These are phyloP conservation scores for Pilobolus umbonatus DNA, from an alignment of 192 early-diverging fungal genomes.

Conservation along the genomic window DNA sequence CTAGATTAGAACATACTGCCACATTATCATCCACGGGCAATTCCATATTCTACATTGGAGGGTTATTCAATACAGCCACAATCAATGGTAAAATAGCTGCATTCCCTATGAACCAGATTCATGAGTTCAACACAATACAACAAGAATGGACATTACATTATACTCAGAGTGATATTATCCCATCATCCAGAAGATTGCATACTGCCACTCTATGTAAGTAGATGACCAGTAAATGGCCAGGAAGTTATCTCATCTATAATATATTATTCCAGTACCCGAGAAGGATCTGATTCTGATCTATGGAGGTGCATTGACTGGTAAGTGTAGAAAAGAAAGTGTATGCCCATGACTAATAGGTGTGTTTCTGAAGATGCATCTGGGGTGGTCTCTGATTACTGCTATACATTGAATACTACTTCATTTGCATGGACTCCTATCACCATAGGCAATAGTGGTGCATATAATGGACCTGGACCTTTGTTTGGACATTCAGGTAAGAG, in stretches of 20 bases:
- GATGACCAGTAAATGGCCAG: background rate
- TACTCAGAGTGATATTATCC: background rate
- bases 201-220: background rate
- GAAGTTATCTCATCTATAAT: background rate
- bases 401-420: background rate
- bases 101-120: background rate
- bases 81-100: background rate
- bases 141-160: background rate
- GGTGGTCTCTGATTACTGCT: background rate
- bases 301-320: background rate
- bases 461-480: too few relatives aligned
- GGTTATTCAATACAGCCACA: background rate
- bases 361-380: background rate
- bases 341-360: background rate
- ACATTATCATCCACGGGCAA: background rate
- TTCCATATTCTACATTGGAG: background rate
- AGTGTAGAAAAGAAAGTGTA: background rate
- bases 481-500: background rate
- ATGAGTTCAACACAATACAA: background rate
- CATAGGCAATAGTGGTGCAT: background rate
- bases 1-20: background rate
- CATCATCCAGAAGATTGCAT: background rate
- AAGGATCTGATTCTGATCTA: background rate
- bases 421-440: background rate
- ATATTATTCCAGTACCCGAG: background rate